A percentile compares a stretch with the other conserved stretches of the same genome.
Conservation (phyloP, 1,284 basidiomycete genomes). For the Ustilago nuda region DNA sequence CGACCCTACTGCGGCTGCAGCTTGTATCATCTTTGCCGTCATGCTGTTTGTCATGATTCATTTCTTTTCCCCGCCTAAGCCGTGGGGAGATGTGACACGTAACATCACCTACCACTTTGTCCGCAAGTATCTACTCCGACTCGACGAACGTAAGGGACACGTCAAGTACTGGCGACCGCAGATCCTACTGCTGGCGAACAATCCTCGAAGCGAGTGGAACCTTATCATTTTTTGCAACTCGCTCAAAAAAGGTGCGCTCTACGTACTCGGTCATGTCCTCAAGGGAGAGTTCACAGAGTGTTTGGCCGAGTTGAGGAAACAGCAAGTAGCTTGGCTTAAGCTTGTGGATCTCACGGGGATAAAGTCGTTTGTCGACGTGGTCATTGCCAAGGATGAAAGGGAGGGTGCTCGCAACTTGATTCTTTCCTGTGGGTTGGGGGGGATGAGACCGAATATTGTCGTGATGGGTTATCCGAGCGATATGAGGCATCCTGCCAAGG, state of each 20-base stretch:
- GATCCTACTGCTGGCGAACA: conserved; percentile 67
- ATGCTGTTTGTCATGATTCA: conserved; percentile 66
- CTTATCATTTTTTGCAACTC: conserved; percentile 69
- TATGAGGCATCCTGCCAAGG: conserved; percentile 54
- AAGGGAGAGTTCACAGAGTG: conserved; percentile 68
- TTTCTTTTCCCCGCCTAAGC: conserved; percentile 66
- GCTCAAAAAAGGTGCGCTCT: conserved; percentile 68
- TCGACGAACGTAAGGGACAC: conserved; percentile 68
- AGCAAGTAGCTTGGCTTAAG: conserved; percentile 68
- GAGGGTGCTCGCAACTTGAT: conserved; percentile 67
- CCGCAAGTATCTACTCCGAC: conserved; percentile 66
- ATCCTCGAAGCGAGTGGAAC: conserved; percentile 67
- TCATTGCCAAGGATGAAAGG: conserved; percentile 66
- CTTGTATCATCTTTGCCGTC: conserved; percentile 61
- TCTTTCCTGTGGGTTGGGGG: conserved; percentile 65
- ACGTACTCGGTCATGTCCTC: conserved; percentile 67
- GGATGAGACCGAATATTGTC: conserved; percentile 68
- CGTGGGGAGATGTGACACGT: conserved; percentile 68
- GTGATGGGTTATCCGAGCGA: conserved; percentile 67
- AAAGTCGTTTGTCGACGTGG: conserved; percentile 67
- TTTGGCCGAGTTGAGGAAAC: conserved; percentile 63
- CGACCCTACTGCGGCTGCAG: conserved; percentile 53
- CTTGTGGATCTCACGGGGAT: conserved; percentile 67
- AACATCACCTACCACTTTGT: conserved; percentile 68
- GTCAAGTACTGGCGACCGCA: conserved; percentile 69